Evolutionary conservation across 495 filamentous ascomycete species (phyloP).

Genomic region (Rhypophila decipiens): DNA sequence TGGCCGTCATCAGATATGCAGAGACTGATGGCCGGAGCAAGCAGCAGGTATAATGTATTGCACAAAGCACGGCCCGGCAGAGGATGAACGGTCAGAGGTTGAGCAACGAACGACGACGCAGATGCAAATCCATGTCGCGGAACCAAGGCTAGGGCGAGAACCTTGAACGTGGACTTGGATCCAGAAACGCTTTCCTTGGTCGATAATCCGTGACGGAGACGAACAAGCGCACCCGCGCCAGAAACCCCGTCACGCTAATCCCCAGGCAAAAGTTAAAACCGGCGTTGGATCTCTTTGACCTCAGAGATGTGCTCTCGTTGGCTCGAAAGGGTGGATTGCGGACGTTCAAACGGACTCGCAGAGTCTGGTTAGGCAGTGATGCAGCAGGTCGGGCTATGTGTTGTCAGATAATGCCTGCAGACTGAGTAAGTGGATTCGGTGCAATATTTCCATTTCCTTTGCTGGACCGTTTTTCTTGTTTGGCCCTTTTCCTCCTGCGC

Average conservation of each 20-base stretch:
- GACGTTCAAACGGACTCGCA: conserved; percentile 30
- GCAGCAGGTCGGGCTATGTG: conserved; percentile 43
- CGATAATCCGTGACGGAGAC: conserved; percentile 10
- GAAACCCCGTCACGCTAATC: conserved; percentile 30
- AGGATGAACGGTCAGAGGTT: background rate
- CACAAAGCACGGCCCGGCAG: conserved; percentile 10
- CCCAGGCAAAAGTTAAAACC: conserved; percentile 37
- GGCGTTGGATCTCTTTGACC: conserved; percentile 28
- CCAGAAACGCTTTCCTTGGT: background rate
- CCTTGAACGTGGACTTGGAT: conserved; percentile 15
- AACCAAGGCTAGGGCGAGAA: no score
- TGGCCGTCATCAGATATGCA: conserved; percentile 22
- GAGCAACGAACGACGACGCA: background rate
- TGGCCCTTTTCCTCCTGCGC: background rate
- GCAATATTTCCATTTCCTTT: conserved; percentile 22
- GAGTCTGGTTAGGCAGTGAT: conserved; percentile 47
- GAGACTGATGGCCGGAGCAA: conserved; percentile 6
- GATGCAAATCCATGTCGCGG: conserved; percentile 3
- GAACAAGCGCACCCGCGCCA: conserved; percentile 25
- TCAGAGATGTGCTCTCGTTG: conserved; percentile 21
- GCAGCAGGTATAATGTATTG: conserved; percentile 7
- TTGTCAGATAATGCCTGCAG: conserved; percentile 29
- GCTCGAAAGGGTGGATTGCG: conserved; percentile 17
- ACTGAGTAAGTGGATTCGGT: background rate
- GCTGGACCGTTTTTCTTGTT: background rate